Evolutionary conservation across 768 basidiomycete species (phyloP), one percentile per base, ranked within the genome.

Genomic region (Boletus rubescentipes): DNA sequence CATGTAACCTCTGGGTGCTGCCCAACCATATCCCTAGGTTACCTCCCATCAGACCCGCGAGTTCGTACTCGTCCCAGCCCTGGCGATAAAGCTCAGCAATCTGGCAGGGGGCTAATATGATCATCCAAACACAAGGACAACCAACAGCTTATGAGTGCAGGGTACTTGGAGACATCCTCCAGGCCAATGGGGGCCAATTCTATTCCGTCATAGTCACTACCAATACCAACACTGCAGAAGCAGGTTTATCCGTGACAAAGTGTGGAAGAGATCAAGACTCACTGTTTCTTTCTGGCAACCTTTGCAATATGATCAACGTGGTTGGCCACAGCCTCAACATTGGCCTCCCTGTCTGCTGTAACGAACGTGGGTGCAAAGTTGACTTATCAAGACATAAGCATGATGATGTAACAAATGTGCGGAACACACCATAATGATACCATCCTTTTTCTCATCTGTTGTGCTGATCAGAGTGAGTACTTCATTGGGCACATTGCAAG

Each of bases 81-180:
- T 96, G 87, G n/a, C 65, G 66, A 68, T 88, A 87, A 8, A 98
- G 77, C 67, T 95, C 93, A 12, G 91, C 90, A 49, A 95, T 82
- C 90, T 96, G 51, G 30, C 43, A 16, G 12, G 5, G 47, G 60
- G 46, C 2, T 39, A 21, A 53, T 36, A 39, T 26, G 11, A 21
- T 32, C 21, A 36, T 47, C 9, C 29, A 29, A 39, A 15, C 5
- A 31, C 8, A 29, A 23, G 41, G 51, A 38, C 51, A 46, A 45
- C 26, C 9, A 36, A 42, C 46, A 23, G 63, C 80, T 64, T 61
- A 90, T 90, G 60, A 95, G 77, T 20, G 80, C 78, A 18, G 92
- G 93, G 62, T 95, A 95, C 67, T 86, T 90, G 1, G 92, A 93
- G 8, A 91, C 92, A 58, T 96, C 92, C 67, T 96, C 93, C 21